Evolutionary conservation across 2,329 filamentous ascomycete species (phyloP).

Genomic region (Monilinia polystroma): DNA sequence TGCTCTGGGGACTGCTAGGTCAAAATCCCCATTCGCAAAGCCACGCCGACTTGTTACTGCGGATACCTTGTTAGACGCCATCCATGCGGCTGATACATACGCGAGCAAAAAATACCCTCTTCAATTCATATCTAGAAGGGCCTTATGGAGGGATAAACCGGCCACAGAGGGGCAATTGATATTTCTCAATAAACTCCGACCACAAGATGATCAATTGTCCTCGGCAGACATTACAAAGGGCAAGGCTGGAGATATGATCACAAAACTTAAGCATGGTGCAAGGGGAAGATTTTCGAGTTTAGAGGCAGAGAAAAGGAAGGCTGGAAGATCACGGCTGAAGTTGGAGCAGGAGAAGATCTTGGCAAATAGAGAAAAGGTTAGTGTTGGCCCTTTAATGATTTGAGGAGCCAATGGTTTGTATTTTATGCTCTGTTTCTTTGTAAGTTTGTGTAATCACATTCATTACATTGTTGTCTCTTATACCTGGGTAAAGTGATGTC

Average conservation of each 20-base stretch:
- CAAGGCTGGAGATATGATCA: constrained; percentile 85
- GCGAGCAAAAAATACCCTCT: constrained; percentile 65
- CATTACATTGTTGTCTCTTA: background rate
- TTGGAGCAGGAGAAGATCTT: constrained; percentile 45
- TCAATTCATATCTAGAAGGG: constrained; percentile 62
- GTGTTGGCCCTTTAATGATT: constrained; percentile 52
- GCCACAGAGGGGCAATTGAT: constrained; percentile 66
- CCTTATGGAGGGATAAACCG: constrained; percentile 67
- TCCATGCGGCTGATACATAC: constrained; percentile 83
- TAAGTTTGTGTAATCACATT: background rate
- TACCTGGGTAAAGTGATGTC: background rate
- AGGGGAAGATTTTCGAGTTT: constrained; percentile 58
- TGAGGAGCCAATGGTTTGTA: constrained; percentile 26
- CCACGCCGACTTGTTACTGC: constrained; percentile 68
- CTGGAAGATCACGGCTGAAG: constrained; percentile 43
- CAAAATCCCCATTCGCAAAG: constrained; percentile 62
- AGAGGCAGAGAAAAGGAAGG: constrained; percentile 53
- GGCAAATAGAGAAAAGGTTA: constrained; percentile 51
- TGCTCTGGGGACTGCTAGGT: constrained; percentile 31
- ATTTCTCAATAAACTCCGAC: constrained; percentile 66
- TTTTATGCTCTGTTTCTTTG: constrained; percentile 15
- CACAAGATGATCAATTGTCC: constrained; percentile 54
- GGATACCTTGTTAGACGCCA: constrained; percentile 67
- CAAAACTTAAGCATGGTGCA: constrained; percentile 82
- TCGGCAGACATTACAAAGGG: constrained; percentile 69